Evolutionary conservation across 2,329 filamentous ascomycete genomes (phyloP).

Genomic region (Hypocreales sp.): DNA sequence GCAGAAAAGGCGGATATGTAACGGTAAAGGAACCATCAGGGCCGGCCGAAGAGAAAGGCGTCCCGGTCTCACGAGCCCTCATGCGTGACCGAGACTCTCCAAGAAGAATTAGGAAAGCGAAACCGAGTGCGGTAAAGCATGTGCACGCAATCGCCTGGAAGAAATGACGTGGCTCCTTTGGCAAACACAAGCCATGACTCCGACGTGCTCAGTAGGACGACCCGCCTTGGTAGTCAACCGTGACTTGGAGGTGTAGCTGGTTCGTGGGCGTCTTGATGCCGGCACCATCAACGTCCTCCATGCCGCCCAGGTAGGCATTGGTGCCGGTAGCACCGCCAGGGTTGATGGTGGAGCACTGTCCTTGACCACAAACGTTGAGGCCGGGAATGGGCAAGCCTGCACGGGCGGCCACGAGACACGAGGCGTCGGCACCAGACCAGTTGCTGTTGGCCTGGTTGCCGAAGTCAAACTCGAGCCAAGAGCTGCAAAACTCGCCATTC

Average conservation of each 20-base stretch:
- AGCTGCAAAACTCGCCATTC: constrained; percentile 24
- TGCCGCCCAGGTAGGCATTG: constrained; percentile 23
- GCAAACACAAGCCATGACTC: not conserved
- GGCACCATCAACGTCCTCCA: constrained; percentile 20
- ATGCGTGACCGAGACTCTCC: no score
- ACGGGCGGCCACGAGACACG: constrained; percentile 27
- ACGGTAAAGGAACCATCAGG: not conserved
- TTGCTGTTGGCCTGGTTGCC: constrained; percentile 26
- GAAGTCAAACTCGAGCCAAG: constrained; percentile 36
- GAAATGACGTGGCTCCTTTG: constrained; percentile 1
- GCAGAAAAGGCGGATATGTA: constrained; percentile 1
- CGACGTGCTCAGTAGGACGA: not conserved
- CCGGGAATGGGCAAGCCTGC: constrained; percentile 14
- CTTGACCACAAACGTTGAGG: constrained; percentile 21
- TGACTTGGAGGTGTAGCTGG: constrained; percentile 13
- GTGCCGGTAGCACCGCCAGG: constrained; percentile 16
- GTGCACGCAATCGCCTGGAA: constrained; percentile 6
- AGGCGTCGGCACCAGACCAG: constrained; percentile 36
- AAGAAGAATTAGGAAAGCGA: not conserved
- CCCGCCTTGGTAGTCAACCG: constrained; percentile 12
- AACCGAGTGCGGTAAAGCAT: constrained; percentile 1
- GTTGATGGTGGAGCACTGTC: constrained; percentile 26
- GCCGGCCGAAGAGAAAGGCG: not conserved
- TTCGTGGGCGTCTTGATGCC: constrained; percentile 22
- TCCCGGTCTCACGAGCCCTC: not conserved